A percentile compares a stretch with the other conserved stretches of the same genome.
phyloP scores from a whole-genome alignment of 768 basidiomycete genomes.

The Tricholoma hemisulphureum region DNA sequence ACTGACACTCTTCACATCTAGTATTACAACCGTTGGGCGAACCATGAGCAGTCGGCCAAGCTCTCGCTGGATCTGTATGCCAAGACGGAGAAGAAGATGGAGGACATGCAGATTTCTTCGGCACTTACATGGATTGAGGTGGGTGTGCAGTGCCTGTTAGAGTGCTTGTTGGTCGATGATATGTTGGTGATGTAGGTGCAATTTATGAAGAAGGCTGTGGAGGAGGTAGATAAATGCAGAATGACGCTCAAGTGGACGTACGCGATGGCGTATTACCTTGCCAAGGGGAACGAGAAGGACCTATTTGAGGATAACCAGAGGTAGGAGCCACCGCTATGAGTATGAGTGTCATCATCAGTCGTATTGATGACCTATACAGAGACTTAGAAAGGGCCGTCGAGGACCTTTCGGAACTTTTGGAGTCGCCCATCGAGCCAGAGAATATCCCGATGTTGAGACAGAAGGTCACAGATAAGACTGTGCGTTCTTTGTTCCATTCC shows the following conservation, averaged over 20 bases:
- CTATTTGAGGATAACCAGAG: conserved; percentile 97
- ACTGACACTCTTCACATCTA: conserved; percentile 28
- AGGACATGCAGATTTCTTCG: conserved; percentile 95
- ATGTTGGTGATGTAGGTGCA: conserved; percentile 44
- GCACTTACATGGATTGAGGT: conserved; percentile 97
- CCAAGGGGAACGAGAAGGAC: conserved; percentile 87
- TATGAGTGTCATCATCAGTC: not conserved
- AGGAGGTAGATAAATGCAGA: conserved; percentile 84
- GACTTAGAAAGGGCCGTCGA: conserved; percentile 96
- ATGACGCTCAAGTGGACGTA: conserved; percentile 99
- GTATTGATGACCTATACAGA: conserved; percentile 36
- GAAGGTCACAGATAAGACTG: conserved; percentile 95
- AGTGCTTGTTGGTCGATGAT: not conserved
- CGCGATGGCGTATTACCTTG: conserved; percentile 97
- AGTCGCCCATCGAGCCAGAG: conserved; percentile 87
- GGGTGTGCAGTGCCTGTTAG: not conserved
- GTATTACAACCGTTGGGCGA: conserved; percentile 99
- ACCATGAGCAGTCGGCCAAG: conserved; percentile 99
- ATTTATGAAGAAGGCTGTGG: conserved; percentile 98
- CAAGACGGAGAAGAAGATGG: conserved; percentile 99
- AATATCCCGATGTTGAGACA: conserved; percentile 78
- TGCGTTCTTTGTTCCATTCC: conserved; percentile 31
- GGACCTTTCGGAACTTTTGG: conserved; percentile 88
- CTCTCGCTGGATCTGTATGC: conserved; percentile 88
- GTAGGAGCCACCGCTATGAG: conserved; percentile 34